Evolutionary conservation across 2,329 filamentous ascomycete species (phyloP).

Genomic region (Exophiala spinifera): DNA sequence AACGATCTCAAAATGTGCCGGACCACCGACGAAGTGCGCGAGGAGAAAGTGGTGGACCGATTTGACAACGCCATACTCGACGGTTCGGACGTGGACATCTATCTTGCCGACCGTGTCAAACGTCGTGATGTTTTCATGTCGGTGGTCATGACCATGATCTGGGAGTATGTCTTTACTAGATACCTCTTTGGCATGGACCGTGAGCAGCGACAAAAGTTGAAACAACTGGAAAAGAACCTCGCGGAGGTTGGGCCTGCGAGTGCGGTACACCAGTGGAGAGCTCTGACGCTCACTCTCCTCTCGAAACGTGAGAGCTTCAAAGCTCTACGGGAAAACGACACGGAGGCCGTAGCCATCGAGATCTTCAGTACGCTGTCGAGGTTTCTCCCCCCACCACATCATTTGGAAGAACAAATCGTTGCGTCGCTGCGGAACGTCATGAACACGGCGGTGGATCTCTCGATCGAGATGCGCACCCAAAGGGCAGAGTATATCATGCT

Average conservation of each 20-base stretch:
- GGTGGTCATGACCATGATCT: slow-evolving; percentile 98
- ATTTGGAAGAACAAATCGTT: slow-evolving; percentile 76
- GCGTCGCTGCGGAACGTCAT: slow-evolving; percentile 84
- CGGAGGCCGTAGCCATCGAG: slow-evolving; percentile 90
- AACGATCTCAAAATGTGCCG: slow-evolving; percentile 89
- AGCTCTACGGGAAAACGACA: slow-evolving; percentile 80
- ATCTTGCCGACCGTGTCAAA: slow-evolving; percentile 81
- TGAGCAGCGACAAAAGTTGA: slow-evolving; percentile 95
- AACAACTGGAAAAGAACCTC: slow-evolving; percentile 88
- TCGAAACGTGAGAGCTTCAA: slow-evolving; percentile 76
- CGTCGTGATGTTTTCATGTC: slow-evolving; percentile 97
- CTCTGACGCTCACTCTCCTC: slow-evolving; percentile 87
- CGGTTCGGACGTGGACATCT: slow-evolving; percentile 85
- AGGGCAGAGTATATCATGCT: slow-evolving; percentile 98
- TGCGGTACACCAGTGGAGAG: slow-evolving; percentile 96
- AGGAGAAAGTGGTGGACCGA: slow-evolving; percentile 89
- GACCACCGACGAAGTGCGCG: slow-evolving; percentile 75
- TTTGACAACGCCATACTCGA: slow-evolving; percentile 93
- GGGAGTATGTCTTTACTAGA: slow-evolving; percentile 96
- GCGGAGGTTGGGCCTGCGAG: slow-evolving; percentile 79
- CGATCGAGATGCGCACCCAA: slow-evolving; percentile 96
- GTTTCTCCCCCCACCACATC: slow-evolving; percentile 80
- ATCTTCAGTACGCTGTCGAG: slow-evolving; percentile 79
- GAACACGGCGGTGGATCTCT: slow-evolving; percentile 80
- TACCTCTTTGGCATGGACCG: slow-evolving; percentile 99